Evolutionary conservation across 176 grass and related monocot genomes (phyloP).

Genomic region (Otatea glauca): DNA sequence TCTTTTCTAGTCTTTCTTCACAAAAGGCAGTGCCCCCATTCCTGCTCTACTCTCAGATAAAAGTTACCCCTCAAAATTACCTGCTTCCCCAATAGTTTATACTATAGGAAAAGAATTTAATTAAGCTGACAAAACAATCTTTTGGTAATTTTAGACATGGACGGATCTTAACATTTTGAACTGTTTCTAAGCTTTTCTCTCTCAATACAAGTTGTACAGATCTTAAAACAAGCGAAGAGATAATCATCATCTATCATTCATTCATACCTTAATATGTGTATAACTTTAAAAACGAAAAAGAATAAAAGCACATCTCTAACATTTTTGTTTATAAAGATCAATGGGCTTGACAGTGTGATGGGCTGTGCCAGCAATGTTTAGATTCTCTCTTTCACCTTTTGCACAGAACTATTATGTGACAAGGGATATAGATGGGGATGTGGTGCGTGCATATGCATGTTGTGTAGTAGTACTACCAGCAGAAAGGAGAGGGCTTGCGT

Average conservation of each 20-base stretch:
- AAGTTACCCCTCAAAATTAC: slow-evolving; percentile 1
- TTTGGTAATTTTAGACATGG: not conserved
- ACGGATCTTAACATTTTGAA: not conserved
- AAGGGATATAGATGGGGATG: not conserved
- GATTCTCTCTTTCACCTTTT: slow-evolving; percentile 40
- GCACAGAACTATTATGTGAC: slow-evolving; percentile 2
- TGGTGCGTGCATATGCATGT: slow-evolving; percentile 21
- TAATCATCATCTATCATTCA: too few relatives aligned
- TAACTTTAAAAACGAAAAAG: too few relatives aligned
- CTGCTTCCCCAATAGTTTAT: not conserved
- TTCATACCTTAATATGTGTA: too few relatives aligned
- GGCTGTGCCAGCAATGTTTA: slow-evolving; percentile 36
- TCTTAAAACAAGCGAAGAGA: too few relatives aligned
- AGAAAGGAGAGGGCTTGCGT: slow-evolving; percentile 68
- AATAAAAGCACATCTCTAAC: too few relatives aligned
- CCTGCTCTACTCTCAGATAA: not conserved
- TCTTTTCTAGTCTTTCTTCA: slow-evolving; percentile 2
- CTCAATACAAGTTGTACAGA: too few relatives aligned
- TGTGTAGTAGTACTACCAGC: slow-evolving; percentile 45
- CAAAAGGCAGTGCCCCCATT: not conserved
- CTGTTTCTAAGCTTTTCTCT: too few relatives aligned
- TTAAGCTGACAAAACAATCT: not conserved
- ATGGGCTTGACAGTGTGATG: slow-evolving; percentile 7
- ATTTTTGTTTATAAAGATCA: not conserved
- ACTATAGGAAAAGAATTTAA: not conserved